Base-by-base conservation (phyloP, 768 basidiomycete species). In the Brasilioporus rufonigricans region DNA sequence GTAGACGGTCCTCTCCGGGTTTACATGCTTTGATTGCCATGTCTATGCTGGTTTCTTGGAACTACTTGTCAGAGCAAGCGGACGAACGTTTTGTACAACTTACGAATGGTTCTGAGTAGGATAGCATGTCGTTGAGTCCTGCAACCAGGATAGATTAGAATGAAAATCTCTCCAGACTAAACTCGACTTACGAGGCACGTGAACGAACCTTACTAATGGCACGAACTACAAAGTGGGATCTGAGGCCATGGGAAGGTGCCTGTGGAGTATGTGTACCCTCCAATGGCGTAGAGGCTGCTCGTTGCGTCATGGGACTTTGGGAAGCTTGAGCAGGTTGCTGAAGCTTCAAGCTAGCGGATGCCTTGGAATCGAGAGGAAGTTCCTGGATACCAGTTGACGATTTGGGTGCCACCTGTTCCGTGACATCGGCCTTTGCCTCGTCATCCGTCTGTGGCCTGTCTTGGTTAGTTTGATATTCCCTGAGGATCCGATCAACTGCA, bases 101-200 rank as follows among this genome's bases (percentile, higher is more conserved):
- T n/a, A 51, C 50, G 29, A 43, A 81, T 81, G 52, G 72, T 70
- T 51, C 64, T 69, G 5, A 71, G 69, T 14, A 79, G 79, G 1
- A 78, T 80, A 26, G 75, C 70, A 19, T 81, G 81, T 62, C 95
- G 91, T 58, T 91, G 5, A 43, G 12, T 26, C 41, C 41, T 43
- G n/a, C n/a, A n/a, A n/a, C n/a, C n/a, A n/a, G n/a, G n/a, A n/a
- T n/a, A n/a, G n/a, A n/a, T n/a, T n/a, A n/a, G n/a, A n/a, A n/a
- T n/a, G n/a, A n/a, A n/a, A n/a, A n/a, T n/a, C n/a, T n/a, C n/a
- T n/a, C n/a, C n/a, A n/a, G n/a, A n/a, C n/a, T n/a, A n/a, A n/a
- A n/a, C n/a, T n/a, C n/a, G n/a, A n/a, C n/a, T n/a, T n/a, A n/a
- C n/a, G n/a, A n/a, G 41, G 26, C 23, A 26, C 2, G 1, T 13